Base-by-base conservation (phyloP, 208 protist genomes). In the Leishmania guyanensis region DNA sequence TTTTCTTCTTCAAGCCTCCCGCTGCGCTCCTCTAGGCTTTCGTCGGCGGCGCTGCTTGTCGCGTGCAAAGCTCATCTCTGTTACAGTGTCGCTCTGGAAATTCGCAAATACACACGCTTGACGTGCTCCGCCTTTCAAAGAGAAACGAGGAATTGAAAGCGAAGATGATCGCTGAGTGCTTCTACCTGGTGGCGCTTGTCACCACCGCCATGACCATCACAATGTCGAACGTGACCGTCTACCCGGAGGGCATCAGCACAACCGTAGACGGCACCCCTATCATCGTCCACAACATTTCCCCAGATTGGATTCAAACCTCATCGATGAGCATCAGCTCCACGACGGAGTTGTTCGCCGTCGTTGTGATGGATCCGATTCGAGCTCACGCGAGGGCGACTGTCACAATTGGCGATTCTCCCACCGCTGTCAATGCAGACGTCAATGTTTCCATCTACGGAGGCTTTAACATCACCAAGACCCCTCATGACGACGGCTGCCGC, bases 151-250 rank as follows among this genome's bases (percentile, higher is more conserved):
- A 17, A 36, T 22, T 1, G 16, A 5, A 58, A n/a, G 48, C 14
- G 36, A 56, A 62, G 39, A 82, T 82, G 79, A 3, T 73, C 20
- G 1, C 56, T 12, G n/a, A 78, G 72, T 82, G 79, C 72, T 82
- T 82, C n/a, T 82, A 65, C 12, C 62, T 82, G 14, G 29, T 58
- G 33, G 56, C 43, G 22, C 58, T 82, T 20, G 17, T 82, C 70
- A 82, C 79, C 10, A 82, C 79, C 5, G 68, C 68, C 20, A 72
- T 72, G 17, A 82, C 70, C 16, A 72, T 82, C 51, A 78, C 79
- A 0, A 26, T 70, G 33, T 78, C 79, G 0, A 43, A 82, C n/a
- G 51, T 82, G 22, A 54, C 33, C n/a, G 26, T 82, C 33, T 77
- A 50, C 60, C 48, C 72, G 6, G 72, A 78, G 10, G 72, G 79